Percentiles rank a stretch among this genome's conserved stretches.
Evolutionary conservation across 2,329 filamentous ascomycete species (phyloP).

Genomic region (Coniochaeta sp.): DNA sequence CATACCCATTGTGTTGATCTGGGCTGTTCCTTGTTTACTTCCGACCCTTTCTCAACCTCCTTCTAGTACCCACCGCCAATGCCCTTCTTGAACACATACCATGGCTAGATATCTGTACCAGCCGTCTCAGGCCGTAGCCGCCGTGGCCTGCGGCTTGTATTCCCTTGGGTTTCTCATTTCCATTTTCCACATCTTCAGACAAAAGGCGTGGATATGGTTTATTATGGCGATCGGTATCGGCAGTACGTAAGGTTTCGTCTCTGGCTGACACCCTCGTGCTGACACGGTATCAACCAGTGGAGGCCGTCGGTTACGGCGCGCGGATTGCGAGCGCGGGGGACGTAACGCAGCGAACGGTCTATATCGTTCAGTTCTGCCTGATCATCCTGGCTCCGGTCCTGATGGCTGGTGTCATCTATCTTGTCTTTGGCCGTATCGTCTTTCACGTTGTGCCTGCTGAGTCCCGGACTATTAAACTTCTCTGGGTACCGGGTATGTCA

Average conservation of each 20-base stretch:
- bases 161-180: conserved; percentile 15
- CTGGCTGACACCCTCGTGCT: background rate
- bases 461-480: conserved; percentile 21
- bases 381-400: conserved; percentile 28
- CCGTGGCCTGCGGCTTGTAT: conserved; percentile 17
- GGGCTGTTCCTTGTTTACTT: background rate
- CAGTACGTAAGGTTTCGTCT: background rate
- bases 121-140: conserved; percentile 18
- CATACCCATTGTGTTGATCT: background rate
- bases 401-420: conserved; percentile 30
- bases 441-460: conserved; percentile 27
- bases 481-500: conserved; percentile 25
- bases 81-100: background rate
- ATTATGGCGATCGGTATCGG: conserved; percentile 18
- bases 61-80: background rate
- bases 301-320: conserved; percentile 26
- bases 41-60: background rate
- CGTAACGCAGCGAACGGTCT: conserved; percentile 15
- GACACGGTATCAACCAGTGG: conserved; percentile 13
- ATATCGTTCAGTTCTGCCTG: conserved; percentile 27
- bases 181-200: conserved; percentile 15
- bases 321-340: conserved; percentile 21
- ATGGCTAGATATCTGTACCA: conserved; percentile 11
- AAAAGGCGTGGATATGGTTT: conserved; percentile 21
- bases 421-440: conserved; percentile 29